phyloP scores from a whole-genome alignment of 1,284 basidiomycete species.

The Phaffia rhodozyma region DNA sequence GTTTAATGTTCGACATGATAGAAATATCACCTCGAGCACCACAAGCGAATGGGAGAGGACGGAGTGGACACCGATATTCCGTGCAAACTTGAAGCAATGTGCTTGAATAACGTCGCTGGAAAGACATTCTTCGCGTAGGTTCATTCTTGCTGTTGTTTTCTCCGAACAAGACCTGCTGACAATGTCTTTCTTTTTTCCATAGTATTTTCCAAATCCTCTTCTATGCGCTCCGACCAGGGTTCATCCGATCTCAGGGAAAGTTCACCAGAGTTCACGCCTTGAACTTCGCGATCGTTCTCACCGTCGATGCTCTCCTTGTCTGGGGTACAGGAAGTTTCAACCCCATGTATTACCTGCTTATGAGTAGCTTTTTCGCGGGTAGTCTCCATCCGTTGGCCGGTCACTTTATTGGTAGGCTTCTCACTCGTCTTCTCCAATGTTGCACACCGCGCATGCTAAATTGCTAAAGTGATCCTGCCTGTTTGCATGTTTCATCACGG shows the following conservation, averaged over 20 bases:
- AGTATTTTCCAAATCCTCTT: slow-evolving; percentile 97
- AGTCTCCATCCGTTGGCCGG: slow-evolving; percentile 89
- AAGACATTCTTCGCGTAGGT: slow-evolving; percentile 94
- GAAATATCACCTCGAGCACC: slow-evolving; percentile 88
- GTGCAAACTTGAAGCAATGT: slow-evolving; percentile 67
- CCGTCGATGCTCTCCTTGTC: slow-evolving; percentile 60
- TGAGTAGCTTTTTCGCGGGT: slow-evolving; percentile 87
- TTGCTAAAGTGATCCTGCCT: background rate
- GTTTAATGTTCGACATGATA: slow-evolving; percentile 29
- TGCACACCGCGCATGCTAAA: background rate
- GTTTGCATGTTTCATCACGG: background rate
- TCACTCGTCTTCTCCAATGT: slow-evolving; percentile 27
- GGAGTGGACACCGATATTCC: slow-evolving; percentile 92
- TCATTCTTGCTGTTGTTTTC: background rate
- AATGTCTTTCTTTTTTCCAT: background rate
- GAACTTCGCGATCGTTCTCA: slow-evolving; percentile 60
- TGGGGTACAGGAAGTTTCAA: slow-evolving; percentile 45
- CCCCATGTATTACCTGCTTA: slow-evolving; percentile 71
- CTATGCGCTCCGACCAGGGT: slow-evolving; percentile 92
- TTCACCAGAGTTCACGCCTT: slow-evolving; percentile 72
- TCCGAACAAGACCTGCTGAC: background rate
- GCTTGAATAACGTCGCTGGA: slow-evolving; percentile 87
- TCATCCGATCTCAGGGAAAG: slow-evolving; percentile 64
- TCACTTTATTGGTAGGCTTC: slow-evolving; percentile 82
- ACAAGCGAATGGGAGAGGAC: slow-evolving; percentile 90